Base-by-base conservation (phyloP, 2,329 filamentous ascomycete genomes). In the Nemania serpens region DNA sequence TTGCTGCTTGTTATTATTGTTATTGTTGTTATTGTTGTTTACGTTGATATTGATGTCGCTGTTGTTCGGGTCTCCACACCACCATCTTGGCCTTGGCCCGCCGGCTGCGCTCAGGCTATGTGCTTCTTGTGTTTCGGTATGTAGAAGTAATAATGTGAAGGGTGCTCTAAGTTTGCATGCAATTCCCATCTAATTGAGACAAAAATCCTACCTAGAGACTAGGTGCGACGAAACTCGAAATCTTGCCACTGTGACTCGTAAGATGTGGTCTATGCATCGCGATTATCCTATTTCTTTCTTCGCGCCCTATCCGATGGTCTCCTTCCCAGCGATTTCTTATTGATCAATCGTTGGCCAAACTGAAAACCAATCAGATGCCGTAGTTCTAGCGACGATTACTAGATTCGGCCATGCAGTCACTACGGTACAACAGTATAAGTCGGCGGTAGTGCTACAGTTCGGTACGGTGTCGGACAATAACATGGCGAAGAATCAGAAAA, bases 321-420 rank as follows among this genome's bases (percentile, higher is more conserved):
- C 25, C 25, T 29, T 29, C 7, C 25, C 25, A 29, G 25, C 25
- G 25, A 29, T 29, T 29, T 29, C 25, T 29, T 29, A 29, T 7
- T 7, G 25, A 29, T 29, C 25, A 29, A 41, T 41, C 37, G 37
- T 3, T 17, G 15, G 15, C 42, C 18, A 45, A 45, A n/a, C 41
- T 42, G 25, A 29, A 29, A 29, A 22, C 62, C 62, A 64, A 64
- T 62, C 53, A 59, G 36, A 39, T 59, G 41, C 10, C n/a, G 45
- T 36, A 10, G 12, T 56, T 59, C 29, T 47, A 15, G 36, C 12
- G 37, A 54, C 52, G 48, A 49, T 64, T 64, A 59, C 62, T 59
- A 17, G 13, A 59, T 64, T 60, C 39, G 62, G 59, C 43, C 47
- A 55, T 51, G 17, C 5, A 50, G 22, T 29, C 29, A 39, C 20